These are phyloP conservation scores for Baorangia bicolor DNA, from an alignment of 768 basidiomycete species.

Conservation along the genomic window DNA sequence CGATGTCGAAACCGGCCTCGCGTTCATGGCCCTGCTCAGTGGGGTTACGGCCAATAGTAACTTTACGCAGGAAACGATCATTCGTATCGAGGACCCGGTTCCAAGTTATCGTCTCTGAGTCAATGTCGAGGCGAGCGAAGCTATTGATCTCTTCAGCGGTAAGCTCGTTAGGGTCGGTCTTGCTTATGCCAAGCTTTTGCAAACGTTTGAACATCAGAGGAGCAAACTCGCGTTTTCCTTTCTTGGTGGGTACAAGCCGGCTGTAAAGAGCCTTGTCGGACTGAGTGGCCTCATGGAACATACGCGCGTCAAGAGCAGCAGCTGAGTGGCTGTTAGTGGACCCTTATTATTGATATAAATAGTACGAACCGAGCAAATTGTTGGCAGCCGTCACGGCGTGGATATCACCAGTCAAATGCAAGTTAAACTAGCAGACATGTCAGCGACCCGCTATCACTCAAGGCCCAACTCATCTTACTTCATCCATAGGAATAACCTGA, in stretches of 20 bases:
- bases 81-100: conserved; percentile 97
- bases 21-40: conserved; percentile 91
- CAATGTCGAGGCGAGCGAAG: conserved; percentile 91
- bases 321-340: conserved; percentile 45
- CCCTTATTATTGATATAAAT: background rate
- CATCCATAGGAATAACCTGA: conserved; percentile 99
- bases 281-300: conserved; percentile 97
- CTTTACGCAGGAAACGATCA: conserved; percentile 93
- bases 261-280: conserved; percentile 93
- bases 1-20: conserved; percentile 92
- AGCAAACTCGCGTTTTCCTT: conserved; percentile 92
- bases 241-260: conserved; percentile 89
- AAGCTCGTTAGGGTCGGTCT: conserved; percentile 88
- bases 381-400: conserved; percentile 98
- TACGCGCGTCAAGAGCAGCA: conserved; percentile 93
- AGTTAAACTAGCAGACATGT: conserved; percentile 67
- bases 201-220: conserved; percentile 96
- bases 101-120: conserved; percentile 92
- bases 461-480: conserved; percentile 44
- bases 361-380: conserved; percentile 76
- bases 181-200: conserved; percentile 91
- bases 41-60: conserved; percentile 85
- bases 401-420: conserved; percentile 95
- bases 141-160: conserved; percentile 88
- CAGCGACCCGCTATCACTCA: background rate